Percentiles rank a stretch among this genome's conserved stretches.
phyloP scores from a whole-genome alignment of 140 eudicot genomes.

The Anethum foeniculum region DNA sequence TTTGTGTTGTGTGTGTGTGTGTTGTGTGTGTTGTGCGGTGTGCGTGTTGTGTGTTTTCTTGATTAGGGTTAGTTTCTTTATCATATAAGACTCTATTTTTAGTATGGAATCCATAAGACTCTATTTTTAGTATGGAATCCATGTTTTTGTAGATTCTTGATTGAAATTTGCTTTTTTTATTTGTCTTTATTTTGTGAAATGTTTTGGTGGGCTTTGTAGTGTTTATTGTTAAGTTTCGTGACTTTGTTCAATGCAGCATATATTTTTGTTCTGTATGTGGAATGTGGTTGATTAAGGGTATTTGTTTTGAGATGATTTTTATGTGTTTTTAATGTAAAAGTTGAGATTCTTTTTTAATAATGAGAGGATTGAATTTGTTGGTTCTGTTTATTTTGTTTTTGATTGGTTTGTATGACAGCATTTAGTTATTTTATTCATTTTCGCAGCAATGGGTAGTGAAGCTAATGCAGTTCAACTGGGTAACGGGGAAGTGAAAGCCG shows the following conservation, averaged over 20 bases:
- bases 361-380: not conserved
- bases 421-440: not conserved
- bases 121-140: not conserved
- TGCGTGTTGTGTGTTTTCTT: not conserved
- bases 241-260: not conserved
- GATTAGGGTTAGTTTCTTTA: not conserved
- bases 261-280: not conserved
- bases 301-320: not conserved
- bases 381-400: not conserved
- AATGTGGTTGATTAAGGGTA: not conserved
- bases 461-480: slow-evolving; percentile 16
- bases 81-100: not conserved
- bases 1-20: not conserved
- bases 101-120: not conserved
- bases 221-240: not conserved
- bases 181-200: not conserved
- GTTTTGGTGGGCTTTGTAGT: not conserved
- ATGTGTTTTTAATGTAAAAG: not conserved
- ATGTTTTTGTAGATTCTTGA: not conserved
- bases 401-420: not conserved
- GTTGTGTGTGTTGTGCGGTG: not conserved
- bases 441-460: slow-evolving; percentile 24
- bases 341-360: not conserved
- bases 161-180: not conserved
- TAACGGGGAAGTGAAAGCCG: not conserved